Evolutionary conservation across 257 asterid species (phyloP).

Genomic region (Solanum ahanhuiri): DNA sequence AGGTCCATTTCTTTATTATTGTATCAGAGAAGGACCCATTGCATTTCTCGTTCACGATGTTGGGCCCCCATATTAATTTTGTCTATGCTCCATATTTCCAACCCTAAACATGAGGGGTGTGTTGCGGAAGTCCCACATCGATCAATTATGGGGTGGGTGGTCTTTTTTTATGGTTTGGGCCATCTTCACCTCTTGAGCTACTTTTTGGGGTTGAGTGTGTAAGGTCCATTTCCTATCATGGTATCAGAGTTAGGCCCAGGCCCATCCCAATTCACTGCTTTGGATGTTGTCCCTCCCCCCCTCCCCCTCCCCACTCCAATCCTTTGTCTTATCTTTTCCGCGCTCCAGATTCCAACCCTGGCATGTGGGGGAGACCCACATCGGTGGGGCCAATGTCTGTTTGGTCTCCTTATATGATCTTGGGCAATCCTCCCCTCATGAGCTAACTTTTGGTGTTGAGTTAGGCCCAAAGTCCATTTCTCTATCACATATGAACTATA

Average conservation of each 20-base stretch:
- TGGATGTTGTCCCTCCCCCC: neutral
- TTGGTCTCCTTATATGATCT: neutral
- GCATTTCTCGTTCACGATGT: neutral
- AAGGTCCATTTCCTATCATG: neutral
- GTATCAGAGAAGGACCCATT: neutral
- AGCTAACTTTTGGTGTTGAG: neutral
- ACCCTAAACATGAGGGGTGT: neutral
- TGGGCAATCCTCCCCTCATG: neutral
- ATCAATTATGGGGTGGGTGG: neutral
- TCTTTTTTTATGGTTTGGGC: neutral
- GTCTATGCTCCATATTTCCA: neutral
- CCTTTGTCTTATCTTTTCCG: neutral
- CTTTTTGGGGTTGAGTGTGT: neutral
- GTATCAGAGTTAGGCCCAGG: neutral
- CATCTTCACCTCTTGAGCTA: neutral
- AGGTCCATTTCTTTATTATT: neutral
- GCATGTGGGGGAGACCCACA: neutral
- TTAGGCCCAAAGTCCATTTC: neutral
- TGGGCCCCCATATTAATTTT: neutral
- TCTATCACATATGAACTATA: neutral
- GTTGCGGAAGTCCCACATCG: neutral
- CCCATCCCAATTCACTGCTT: neutral
- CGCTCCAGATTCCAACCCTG: neutral
- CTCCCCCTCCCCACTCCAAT: neutral
- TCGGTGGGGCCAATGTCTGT: neutral